phyloP scores from a whole-genome alignment of 1,284 basidiomycete species.

The Anthracocystis walkeri region DNA sequence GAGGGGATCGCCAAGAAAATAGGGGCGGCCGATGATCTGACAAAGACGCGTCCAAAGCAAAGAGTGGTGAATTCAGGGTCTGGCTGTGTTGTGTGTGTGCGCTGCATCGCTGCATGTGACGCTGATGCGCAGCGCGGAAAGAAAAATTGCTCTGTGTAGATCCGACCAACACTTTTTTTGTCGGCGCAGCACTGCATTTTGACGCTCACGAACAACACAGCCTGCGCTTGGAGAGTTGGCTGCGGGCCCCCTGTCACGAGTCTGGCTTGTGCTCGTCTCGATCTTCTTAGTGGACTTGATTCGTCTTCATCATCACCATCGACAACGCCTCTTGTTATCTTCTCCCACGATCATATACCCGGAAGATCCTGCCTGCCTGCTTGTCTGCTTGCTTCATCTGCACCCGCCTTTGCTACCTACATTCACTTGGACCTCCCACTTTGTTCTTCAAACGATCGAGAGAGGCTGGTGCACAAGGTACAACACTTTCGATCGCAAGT shows the following conservation, averaged over 20 bases:
- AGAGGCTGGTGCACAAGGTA: neutral
- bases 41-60: neutral
- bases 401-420: neutral
- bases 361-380: no score
- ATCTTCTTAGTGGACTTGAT: neutral
- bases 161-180: conserved; percentile 3
- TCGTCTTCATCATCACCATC: neutral
- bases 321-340: neutral
- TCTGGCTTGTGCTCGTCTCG: neutral
- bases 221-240: neutral
- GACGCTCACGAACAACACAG: conserved; percentile 4
- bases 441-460: neutral
- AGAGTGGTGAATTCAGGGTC: conserved; percentile 13
- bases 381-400: conserved; percentile 7
- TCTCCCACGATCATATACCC: conserved; percentile 5
- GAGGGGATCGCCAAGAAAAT: conserved; percentile 18
- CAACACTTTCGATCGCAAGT: neutral
- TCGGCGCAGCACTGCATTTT: conserved; percentile 3
- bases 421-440: neutral
- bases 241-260: neutral
- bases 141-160: conserved; percentile 1
- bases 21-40: conserved; percentile 19
- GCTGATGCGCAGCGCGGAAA: conserved; percentile 3
- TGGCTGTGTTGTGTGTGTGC: conserved; percentile 12
- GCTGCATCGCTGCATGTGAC: neutral